These are phyloP conservation scores for Prinsepia uniflora DNA, from an alignment of 306 rosid genomes.

Conservation along the genomic window DNA sequence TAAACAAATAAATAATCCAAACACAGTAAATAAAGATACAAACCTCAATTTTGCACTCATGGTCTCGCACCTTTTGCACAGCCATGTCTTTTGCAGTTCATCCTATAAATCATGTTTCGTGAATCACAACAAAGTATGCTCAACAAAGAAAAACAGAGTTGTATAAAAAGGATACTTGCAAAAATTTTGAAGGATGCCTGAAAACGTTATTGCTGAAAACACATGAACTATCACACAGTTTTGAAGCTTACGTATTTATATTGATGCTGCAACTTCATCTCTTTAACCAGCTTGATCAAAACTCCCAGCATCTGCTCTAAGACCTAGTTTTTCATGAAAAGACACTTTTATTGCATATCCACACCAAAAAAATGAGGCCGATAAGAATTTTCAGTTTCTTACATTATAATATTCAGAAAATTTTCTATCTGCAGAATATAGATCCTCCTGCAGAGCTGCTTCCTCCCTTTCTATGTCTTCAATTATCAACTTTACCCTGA, in stretches of 20 bases:
- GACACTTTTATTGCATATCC: constrained; percentile 4
- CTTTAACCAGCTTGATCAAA: constrained; percentile 82
- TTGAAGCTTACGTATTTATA: constrained; percentile 66
- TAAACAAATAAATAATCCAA: not conserved
- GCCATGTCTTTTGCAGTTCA: constrained; percentile 84
- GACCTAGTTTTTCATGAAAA: constrained; percentile 48
- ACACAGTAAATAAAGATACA: constrained; percentile 23
- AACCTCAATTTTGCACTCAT: constrained; percentile 91
- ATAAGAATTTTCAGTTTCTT: constrained; percentile 18
- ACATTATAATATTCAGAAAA: constrained; percentile 87
- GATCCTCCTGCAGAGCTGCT: constrained; percentile 74
- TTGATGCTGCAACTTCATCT: constrained; percentile 91
- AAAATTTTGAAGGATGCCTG: not conserved
- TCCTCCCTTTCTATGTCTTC: constrained; percentile 93
- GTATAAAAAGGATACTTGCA: not conserved
- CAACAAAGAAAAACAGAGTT: constrained; percentile 6
- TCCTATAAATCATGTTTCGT: constrained; percentile 43
- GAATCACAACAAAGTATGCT: not conserved
- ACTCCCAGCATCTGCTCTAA: constrained; percentile 91
- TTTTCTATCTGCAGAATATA: constrained; percentile 80
- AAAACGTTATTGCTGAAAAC: not conserved
- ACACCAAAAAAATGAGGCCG: constrained; percentile 3
- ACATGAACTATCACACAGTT: constrained; percentile 14
- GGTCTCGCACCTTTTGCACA: constrained; percentile 88
- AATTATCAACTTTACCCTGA: constrained; percentile 79